phyloP scores from a whole-genome alignment of 176 grass and related monocot species.

The Paspalum vaginatum region DNA sequence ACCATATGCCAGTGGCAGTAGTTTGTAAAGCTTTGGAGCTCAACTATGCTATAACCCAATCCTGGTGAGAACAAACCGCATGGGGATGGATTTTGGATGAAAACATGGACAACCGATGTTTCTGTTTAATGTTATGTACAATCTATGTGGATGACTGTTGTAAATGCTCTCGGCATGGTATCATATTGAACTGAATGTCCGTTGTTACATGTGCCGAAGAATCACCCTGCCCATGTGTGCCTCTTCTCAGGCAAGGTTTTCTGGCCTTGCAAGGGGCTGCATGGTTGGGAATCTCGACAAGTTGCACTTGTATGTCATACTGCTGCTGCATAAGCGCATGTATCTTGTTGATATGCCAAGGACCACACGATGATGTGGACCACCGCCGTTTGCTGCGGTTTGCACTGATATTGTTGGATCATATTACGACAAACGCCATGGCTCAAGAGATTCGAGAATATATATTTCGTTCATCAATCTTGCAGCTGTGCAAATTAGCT shows the following conservation, averaged over 20 bases:
- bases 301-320: background rate
- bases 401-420: background rate
- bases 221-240: background rate
- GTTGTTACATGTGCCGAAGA: background rate
- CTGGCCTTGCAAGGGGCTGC: background rate
- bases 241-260: background rate
- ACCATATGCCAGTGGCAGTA: slow-evolving; percentile 11
- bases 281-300: background rate
- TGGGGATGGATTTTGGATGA: slow-evolving; percentile 39
- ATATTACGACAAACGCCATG: background rate
- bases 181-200: slow-evolving; percentile 28
- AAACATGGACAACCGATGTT: slow-evolving; percentile 10
- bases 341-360: background rate
- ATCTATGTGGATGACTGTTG: slow-evolving; percentile 10
- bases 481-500: background rate
- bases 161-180: slow-evolving; percentile 19
- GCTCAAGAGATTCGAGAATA: background rate
- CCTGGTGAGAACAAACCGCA: background rate
- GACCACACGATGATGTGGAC: background rate
- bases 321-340: background rate
- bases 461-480: background rate
- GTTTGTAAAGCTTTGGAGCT: slow-evolving; percentile 33
- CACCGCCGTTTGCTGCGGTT: background rate
- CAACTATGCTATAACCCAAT: slow-evolving; percentile 29
- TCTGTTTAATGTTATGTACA: slow-evolving; percentile 26